Conservation (phyloP, 148 eudicot genomes). For the Arctostaphylos glauca region DNA sequence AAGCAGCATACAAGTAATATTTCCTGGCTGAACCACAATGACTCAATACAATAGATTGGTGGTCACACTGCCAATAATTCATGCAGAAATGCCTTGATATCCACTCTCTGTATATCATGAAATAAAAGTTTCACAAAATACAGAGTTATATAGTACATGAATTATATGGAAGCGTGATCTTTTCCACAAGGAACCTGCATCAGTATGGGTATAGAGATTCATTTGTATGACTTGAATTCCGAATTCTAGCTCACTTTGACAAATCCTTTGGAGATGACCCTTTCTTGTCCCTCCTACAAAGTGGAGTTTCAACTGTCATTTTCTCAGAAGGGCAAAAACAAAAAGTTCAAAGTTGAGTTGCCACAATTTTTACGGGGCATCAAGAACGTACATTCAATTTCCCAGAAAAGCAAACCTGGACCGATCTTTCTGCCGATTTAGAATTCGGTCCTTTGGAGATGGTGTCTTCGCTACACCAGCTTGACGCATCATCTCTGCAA, state of each 20-base stretch:
- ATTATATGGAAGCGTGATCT: neutral
- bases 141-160: conserved; percentile 3
- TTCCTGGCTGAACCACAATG: conserved; percentile 11
- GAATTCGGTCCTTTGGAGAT: conserved; percentile 62
- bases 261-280: neutral
- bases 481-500: conserved; percentile 69
- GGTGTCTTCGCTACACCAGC: conserved; percentile 69
- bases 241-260: neutral
- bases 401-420: conserved; percentile 52
- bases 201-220: neutral
- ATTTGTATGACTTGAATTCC: neutral
- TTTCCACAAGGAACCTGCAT: neutral
- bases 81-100: conserved; percentile 29
- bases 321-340: neutral
- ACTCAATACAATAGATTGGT: neutral
- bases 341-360: neutral
- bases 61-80: conserved; percentile 24
- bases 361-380: neutral
- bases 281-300: neutral
- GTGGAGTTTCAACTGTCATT: neutral
- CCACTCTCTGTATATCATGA: conserved; percentile 20
- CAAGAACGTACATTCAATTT: conserved; percentile 39
- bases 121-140: conserved; percentile 20
- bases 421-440: conserved; percentile 50
- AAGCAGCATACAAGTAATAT: conserved; percentile 14